Base-by-base conservation (phyloP, 306 rosid species). In the Sophora flavescens region DNA sequence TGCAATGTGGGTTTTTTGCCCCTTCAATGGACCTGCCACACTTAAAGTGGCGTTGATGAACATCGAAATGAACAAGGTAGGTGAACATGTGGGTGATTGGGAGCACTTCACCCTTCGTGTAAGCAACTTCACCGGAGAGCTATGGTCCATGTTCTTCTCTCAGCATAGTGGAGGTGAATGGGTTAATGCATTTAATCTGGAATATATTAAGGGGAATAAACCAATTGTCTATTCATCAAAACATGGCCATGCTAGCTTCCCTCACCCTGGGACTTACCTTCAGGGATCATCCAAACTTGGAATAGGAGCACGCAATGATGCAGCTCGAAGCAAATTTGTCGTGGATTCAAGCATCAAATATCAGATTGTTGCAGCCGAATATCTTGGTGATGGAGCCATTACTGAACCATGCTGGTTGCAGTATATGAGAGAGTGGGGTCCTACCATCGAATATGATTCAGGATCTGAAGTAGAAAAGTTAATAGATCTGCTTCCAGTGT, bases 391-490 rank as follows among this genome's bases (percentile, higher is more conserved):
- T 8, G 97, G 87, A 30, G 84, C 80, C 53, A 70, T 89, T 60
- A n/a, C 72, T 17, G 98, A 95, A 63, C 97, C 98, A n/a, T 78
- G 85, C 76, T 95, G 97, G 98, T 85, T 95, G 86, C 93, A 92
- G 74, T 95, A 95, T 64, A 95, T 92, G 98, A 88, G 96, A 56
- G 93, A 92, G 76, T 95, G 98, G 98, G 98, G 98, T 83, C 98
- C 98, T 39, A 83, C 96, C 15, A 16, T 92, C 60, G 85, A 84
- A 63, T 92, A 95, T 9, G 86, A 87, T 79, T 88, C 92, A 0
- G 83, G 91, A 15, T 81, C 96, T 0, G 96, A 92, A 63, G 63
- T 95, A 7, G 95, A 92, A 4, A 92, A 89, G 90, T 57, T 95
- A 14, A 77, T 95, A 38, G 87, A 92, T 74, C 57, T 82, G 70